Conservation (phyloP, 73 alveolate genomes). For the Paramecium sonneborni region DNA sequence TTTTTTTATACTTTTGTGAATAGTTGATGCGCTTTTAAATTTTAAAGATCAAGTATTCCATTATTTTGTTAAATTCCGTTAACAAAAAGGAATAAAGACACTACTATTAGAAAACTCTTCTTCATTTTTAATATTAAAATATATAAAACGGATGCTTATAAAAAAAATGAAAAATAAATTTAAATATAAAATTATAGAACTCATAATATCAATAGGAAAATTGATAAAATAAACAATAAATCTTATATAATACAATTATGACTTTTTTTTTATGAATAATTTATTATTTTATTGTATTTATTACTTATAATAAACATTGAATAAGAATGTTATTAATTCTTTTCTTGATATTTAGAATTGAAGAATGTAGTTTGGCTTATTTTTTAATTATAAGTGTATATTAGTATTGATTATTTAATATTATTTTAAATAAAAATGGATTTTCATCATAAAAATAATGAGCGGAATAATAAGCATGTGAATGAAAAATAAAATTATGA, state of each 20-base stretch:
- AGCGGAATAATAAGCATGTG: neutral
- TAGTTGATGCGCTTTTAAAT: neutral
- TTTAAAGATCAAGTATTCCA: neutral
- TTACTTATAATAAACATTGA: too few relatives aligned
- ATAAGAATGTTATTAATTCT: too few relatives aligned
- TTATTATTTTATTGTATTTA: too few relatives aligned
- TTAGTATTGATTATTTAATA: neutral
- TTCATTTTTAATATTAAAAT: neutral
- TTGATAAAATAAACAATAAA: too few relatives aligned
- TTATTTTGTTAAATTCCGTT: neutral
- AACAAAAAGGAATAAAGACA: neutral
- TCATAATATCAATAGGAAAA: too few relatives aligned
- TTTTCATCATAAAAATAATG: conserved; percentile 17
- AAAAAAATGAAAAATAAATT: neutral
- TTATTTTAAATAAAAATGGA: neutral
- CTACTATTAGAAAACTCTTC: neutral
- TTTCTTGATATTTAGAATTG: too few relatives aligned
- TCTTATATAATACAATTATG: too few relatives aligned
- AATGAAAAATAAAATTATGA: neutral
- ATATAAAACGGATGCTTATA: conserved; percentile 25
- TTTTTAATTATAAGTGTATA: neutral
- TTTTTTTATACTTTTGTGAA: neutral
- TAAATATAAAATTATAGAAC: neutral
- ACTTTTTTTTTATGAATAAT: too few relatives aligned
- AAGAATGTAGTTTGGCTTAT: neutral